Conservation (phyloP, 2,329 filamentous ascomycete genomes). For the Trichophyton benhamiae region DNA sequence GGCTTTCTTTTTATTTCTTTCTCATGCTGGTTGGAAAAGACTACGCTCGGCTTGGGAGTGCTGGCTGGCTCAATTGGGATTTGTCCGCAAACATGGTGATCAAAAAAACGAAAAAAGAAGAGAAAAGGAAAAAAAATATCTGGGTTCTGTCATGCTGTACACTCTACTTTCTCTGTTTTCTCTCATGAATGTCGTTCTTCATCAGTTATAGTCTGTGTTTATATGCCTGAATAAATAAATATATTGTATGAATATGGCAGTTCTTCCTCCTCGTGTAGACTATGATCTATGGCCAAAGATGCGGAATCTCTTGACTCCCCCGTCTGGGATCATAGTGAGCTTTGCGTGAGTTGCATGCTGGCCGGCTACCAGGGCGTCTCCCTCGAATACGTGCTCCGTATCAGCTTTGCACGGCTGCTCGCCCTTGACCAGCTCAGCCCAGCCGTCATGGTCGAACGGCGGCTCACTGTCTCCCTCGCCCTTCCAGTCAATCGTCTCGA, state of each 20-base stretch:
- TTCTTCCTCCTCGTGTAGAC: not conserved
- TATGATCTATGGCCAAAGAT: slow-evolving; percentile 52
- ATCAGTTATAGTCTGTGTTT: not conserved
- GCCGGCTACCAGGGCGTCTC: slow-evolving; percentile 51
- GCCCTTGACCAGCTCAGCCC: slow-evolving; percentile 27
- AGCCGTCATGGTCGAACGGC: slow-evolving; percentile 23
- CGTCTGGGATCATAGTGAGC: slow-evolving; percentile 84
- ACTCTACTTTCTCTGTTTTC: not conserved
- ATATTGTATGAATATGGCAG: not conserved
- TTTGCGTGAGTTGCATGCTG: slow-evolving; percentile 73
- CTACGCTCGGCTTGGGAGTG: not conserved
- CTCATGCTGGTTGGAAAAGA: not conserved
- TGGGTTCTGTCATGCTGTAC: not conserved
- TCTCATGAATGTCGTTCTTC: not conserved
- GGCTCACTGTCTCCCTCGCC: slow-evolving; percentile 19
- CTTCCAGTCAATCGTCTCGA: slow-evolving; percentile 24
- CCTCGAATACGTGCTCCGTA: slow-evolving; percentile 31
- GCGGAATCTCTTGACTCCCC: slow-evolving; percentile 77
- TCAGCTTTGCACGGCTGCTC: slow-evolving; percentile 30
- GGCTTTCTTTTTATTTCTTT: not conserved
- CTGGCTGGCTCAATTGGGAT: not conserved
- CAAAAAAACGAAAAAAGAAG: not conserved
- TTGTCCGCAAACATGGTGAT: not conserved
- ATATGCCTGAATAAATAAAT: not conserved
- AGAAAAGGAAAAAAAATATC: not conserved